Evolutionary conservation across 1,284 basidiomycete species (phyloP).

Genomic region (Heterobasidion irregulare): DNA sequence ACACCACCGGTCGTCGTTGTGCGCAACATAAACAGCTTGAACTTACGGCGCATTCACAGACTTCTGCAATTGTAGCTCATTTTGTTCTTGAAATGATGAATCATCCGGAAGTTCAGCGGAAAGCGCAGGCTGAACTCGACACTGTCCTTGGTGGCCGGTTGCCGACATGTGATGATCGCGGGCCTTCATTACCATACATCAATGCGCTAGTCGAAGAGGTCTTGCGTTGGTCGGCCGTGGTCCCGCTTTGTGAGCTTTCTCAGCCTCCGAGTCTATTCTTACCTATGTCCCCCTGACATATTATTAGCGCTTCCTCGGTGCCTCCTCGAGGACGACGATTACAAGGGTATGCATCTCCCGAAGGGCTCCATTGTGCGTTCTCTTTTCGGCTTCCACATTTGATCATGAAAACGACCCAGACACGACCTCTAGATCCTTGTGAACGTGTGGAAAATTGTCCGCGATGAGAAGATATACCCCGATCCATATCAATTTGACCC

Average conservation of each 20-base stretch:
- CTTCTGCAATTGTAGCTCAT: slow-evolving; percentile 36
- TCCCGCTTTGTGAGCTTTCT: slow-evolving; percentile 25
- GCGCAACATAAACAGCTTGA: neutral
- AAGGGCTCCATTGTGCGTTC: slow-evolving; percentile 3
- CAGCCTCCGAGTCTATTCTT: slow-evolving; percentile 6
- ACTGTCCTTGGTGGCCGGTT: slow-evolving; percentile 40
- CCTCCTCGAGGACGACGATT: neutral
- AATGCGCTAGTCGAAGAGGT: neutral
- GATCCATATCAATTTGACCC: slow-evolving; percentile 39
- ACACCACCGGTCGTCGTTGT: slow-evolving; percentile 12
- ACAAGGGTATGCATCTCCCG: neutral
- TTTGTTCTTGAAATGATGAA: slow-evolving; percentile 53
- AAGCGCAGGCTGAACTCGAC: slow-evolving; percentile 52
- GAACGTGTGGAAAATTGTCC: slow-evolving; percentile 33
- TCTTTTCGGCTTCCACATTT: slow-evolving; percentile 5
- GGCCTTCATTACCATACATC: slow-evolving; percentile 31
- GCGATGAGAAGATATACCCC: slow-evolving; percentile 36
- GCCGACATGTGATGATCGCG: slow-evolving; percentile 42
- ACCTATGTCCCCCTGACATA: slow-evolving; percentile 17
- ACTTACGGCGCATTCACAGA: slow-evolving; percentile 16
- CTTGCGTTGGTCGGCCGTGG: slow-evolving; percentile 3
- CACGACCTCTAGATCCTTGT: slow-evolving; percentile 20
- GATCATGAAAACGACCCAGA: slow-evolving; percentile 7
- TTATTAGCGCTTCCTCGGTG: slow-evolving; percentile 2
- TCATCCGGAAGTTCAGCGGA: slow-evolving; percentile 37